Evolutionary conservation across 2,329 filamentous ascomycete species (phyloP).

Genomic region (Fusarium staphyleae): DNA sequence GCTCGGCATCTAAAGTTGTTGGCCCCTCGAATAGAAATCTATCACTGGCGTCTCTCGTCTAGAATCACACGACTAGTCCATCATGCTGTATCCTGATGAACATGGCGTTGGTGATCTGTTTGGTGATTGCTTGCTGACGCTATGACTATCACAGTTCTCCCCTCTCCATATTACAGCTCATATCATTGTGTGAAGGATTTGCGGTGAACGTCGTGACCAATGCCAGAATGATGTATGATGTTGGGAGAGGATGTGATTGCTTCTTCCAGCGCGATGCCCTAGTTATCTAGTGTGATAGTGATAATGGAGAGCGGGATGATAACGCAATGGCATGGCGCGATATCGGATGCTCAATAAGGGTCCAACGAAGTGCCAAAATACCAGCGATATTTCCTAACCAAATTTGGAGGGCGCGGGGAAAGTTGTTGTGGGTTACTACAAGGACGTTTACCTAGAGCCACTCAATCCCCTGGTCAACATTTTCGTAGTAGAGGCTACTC

Average conservation of each 20-base stretch:
- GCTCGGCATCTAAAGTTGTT: conserved; percentile 10
- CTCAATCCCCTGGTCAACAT: too few species aligned
- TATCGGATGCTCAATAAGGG: neutral
- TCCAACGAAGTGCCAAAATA: too few species aligned
- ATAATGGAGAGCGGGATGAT: neutral
- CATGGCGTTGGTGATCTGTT: conserved; percentile 26
- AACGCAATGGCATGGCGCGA: conserved; percentile 9
- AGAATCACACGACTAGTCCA: conserved; percentile 30
- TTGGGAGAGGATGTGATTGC: too few species aligned
- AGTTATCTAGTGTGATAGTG: conserved; percentile 23
- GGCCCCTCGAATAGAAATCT: conserved; percentile 19
- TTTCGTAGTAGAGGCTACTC: too few species aligned
- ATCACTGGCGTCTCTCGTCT: conserved; percentile 26
- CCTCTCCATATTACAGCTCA: neutral
- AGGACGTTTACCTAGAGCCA: too few species aligned
- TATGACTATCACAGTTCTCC: conserved; percentile 23
- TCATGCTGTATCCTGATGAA: conserved; percentile 19
- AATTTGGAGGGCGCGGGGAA: too few species aligned
- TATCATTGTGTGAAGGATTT: neutral
- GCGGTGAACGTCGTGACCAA: conserved; percentile 21
- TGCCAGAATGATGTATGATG: neutral
- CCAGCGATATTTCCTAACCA: too few species aligned
- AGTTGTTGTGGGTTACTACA: too few species aligned
- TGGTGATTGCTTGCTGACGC: conserved; percentile 19
- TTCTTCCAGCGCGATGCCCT: neutral